Conservation (phyloP, 768 basidiomycete species). For the Naganishia friedmannii region DNA sequence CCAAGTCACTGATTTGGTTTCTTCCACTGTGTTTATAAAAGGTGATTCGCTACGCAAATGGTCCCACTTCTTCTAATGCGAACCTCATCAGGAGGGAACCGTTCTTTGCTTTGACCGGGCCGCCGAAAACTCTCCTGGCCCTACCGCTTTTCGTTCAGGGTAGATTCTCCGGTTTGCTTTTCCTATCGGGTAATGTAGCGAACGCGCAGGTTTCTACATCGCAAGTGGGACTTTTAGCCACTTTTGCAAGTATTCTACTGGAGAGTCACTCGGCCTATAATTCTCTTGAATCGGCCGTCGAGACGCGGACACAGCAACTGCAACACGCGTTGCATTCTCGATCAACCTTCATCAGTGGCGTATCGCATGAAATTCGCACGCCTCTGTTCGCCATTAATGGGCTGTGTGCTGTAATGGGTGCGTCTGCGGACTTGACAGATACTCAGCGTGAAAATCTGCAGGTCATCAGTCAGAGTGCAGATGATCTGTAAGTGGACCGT, state of each 20-base stretch:
- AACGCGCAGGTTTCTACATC: slow-evolving; percentile 14
- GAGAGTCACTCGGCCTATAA: slow-evolving; percentile 11
- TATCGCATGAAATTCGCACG: slow-evolving; percentile 45
- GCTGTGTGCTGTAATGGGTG: slow-evolving; percentile 42
- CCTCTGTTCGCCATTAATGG: slow-evolving; percentile 41
- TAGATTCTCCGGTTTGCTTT: slow-evolving; percentile 26
- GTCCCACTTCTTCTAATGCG: neutral
- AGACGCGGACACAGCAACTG: slow-evolving; percentile 27
- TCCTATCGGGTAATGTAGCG: slow-evolving; percentile 16
- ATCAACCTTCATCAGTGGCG: slow-evolving; percentile 28
- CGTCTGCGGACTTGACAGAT: slow-evolving; percentile 36
- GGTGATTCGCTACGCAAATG: too few relatives aligned
- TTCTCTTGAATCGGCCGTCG: slow-evolving; percentile 21
- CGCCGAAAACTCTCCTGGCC: neutral
- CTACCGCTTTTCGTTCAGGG: slow-evolving; percentile 28
- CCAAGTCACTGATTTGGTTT: too few relatives aligned
- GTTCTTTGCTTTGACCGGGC: slow-evolving; percentile 18
- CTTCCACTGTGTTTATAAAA: too few relatives aligned
- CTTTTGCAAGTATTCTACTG: slow-evolving; percentile 26
- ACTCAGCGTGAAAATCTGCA: slow-evolving; percentile 43
- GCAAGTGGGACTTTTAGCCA: slow-evolving; percentile 16
- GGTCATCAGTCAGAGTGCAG: slow-evolving; percentile 39
- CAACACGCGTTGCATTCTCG: slow-evolving; percentile 25
- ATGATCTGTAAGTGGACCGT: slow-evolving; percentile 35
- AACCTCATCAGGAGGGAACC: slow-evolving; percentile 25